Percentiles rank a stretch among this genome's conserved stretches.
Conservation (phyloP, 139 green algal species). For the Micractinium sp. region DNA sequence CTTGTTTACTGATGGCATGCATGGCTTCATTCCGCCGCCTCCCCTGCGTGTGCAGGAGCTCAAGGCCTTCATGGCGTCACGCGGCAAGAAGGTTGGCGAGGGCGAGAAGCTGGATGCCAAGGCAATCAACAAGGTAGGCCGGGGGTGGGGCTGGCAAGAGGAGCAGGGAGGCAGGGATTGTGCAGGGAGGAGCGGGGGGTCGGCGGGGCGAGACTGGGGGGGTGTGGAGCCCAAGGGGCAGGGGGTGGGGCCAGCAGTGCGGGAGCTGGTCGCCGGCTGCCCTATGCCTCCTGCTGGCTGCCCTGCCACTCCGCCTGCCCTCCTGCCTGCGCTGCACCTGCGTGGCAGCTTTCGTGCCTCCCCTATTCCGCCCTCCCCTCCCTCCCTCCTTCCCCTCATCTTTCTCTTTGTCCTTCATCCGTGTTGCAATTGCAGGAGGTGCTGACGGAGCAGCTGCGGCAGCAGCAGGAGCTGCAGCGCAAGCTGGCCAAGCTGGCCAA, state of each 20-base stretch:
- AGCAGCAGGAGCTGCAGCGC: slow-evolving; percentile 75
- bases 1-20: too few species aligned
- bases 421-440: slow-evolving; percentile 46
- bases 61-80: slow-evolving; percentile 36
- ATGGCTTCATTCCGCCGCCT: too few species aligned
- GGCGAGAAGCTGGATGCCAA: slow-evolving; percentile 35
- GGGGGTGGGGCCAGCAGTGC: too few species aligned
- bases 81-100: slow-evolving; percentile 45
- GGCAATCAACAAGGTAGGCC: slow-evolving; percentile 52
- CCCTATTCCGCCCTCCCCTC: neutral
- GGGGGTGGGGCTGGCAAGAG: neutral
- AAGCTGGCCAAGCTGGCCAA: slow-evolving; percentile 69
- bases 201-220: neutral
- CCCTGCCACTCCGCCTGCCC: too few species aligned
- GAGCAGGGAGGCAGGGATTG: too few species aligned
- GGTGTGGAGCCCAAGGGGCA: neutral
- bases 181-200: too few species aligned
- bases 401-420: neutral
- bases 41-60: slow-evolving; percentile 27
- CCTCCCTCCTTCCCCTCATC: neutral
- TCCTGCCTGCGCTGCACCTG: too few species aligned
- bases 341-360: neutral
- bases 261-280: too few species aligned
- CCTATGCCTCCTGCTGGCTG: neutral
- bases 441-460: slow-evolving; percentile 63